Evolutionary conservation across 805 yeast genomes (phyloP).

Genomic region (Clavispora carvajalis): DNA sequence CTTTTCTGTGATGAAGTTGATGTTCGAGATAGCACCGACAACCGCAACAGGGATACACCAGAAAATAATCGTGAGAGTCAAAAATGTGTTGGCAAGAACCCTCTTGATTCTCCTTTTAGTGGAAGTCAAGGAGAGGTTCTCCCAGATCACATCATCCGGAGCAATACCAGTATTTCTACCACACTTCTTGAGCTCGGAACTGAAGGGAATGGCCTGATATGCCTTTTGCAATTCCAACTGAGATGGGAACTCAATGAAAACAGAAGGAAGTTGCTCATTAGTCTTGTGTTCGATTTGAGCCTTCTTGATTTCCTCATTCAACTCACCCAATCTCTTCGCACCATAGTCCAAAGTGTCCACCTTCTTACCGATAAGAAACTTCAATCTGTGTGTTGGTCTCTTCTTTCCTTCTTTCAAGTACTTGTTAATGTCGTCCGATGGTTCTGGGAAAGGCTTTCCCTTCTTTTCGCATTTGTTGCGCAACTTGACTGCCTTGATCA

Average conservation of each 20-base stretch:
- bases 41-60: constrained; percentile 99
- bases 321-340: constrained; percentile 58
- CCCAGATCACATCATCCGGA: constrained; percentile 86
- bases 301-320: constrained; percentile 58
- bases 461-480: constrained; percentile 56
- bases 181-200: constrained; percentile 41
- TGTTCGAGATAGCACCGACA: constrained; percentile 89
- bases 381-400: constrained; percentile 77
- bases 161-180: constrained; percentile 56
- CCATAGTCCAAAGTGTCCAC: constrained; percentile 80
- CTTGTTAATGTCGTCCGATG: constrained; percentile 50
- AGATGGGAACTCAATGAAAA: constrained; percentile 73
- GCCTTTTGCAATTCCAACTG: constrained; percentile 89
- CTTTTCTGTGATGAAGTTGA: constrained; percentile 63
- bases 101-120: constrained; percentile 53
- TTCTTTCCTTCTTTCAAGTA: constrained; percentile 65
- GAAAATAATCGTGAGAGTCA: constrained; percentile 68
- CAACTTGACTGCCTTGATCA: constrained; percentile 54
- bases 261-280: constrained; percentile 56
- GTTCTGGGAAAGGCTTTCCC: constrained; percentile 48
- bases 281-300: constrained; percentile 51
- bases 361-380: constrained; percentile 70
- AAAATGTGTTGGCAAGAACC: constrained; percentile 54
- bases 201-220: constrained; percentile 70
- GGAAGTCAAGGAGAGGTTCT: constrained; percentile 57